A percentile compares a stretch with the other conserved stretches of the same genome.
Conservation (phyloP, 306 rosid genomes). For the Coriaria nepalensis region DNA sequence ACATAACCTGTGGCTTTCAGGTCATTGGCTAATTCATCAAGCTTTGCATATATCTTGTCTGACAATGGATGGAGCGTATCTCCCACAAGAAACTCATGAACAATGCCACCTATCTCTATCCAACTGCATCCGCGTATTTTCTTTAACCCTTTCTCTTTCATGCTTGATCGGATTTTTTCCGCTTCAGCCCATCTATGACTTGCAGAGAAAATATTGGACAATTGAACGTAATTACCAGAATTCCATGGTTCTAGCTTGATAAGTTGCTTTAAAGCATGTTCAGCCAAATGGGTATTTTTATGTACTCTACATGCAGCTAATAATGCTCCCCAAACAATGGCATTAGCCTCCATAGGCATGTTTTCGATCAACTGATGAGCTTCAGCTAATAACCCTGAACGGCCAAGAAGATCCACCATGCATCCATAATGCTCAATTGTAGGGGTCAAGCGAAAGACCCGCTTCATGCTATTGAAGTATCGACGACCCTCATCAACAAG, state of each 20-base stretch:
- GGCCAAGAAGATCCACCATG: conserved; percentile 62
- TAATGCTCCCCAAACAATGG: conserved; percentile 62
- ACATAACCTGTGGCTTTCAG: conserved; percentile 49
- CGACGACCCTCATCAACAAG: conserved; percentile 48
- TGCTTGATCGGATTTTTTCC: conserved; percentile 35
- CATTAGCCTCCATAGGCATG: conserved; percentile 57
- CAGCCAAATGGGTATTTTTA: conserved; percentile 42
- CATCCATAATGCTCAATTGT: conserved; percentile 71
- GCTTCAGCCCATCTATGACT: conserved; percentile 51
- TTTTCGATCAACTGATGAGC: conserved; percentile 36
- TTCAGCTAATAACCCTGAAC: conserved; percentile 51
- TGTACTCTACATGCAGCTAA: conserved; percentile 63
- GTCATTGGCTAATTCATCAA: conserved; percentile 38
- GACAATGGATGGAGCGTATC: conserved; percentile 48
- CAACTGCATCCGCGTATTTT: conserved; percentile 62
- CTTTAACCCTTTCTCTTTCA: conserved; percentile 43
- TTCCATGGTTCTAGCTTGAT: conserved; percentile 68
- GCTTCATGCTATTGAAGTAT: conserved; percentile 39
- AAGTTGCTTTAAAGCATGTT: conserved; percentile 43
- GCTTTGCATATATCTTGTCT: conserved; percentile 46
- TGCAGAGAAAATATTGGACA: conserved; percentile 63
- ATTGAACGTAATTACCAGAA: conserved; percentile 58
- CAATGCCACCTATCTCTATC: conserved; percentile 49
- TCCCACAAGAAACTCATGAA: conserved; percentile 61
- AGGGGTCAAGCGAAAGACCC: conserved; percentile 32